phyloP scores from a whole-genome alignment of 2,329 filamentous ascomycete genomes.

The Paracorniculantispora psalliotae region DNA sequence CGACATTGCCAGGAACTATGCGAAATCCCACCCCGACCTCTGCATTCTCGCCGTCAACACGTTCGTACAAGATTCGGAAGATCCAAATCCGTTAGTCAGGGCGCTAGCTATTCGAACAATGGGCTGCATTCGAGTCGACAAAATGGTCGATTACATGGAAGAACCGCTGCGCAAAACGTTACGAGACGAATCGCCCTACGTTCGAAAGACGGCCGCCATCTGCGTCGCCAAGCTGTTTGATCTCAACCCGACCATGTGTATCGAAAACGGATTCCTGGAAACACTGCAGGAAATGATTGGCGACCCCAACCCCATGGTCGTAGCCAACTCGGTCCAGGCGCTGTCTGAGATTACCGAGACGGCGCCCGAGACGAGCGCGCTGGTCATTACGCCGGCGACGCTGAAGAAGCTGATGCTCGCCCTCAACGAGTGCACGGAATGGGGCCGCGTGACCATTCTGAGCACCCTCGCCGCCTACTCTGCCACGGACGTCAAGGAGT shows the following conservation, averaged over 20 bases:
- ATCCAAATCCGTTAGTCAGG: slow-evolving; percentile 92
- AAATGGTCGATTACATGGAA: slow-evolving; percentile 99
- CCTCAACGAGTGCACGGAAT: slow-evolving; percentile 96
- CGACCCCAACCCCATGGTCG: slow-evolving; percentile 98
- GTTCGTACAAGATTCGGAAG: slow-evolving; percentile 98
- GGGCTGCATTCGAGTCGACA: slow-evolving; percentile 97
- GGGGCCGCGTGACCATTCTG: slow-evolving; percentile 92
- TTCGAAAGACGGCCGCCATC: slow-evolving; percentile 95
- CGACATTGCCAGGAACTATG: slow-evolving; percentile 73
- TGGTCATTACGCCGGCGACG: slow-evolving; percentile 74
- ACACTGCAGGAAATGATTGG: slow-evolving; percentile 92
- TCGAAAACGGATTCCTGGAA: slow-evolving; percentile 95
- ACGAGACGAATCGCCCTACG: slow-evolving; percentile 95
- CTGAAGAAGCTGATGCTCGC: slow-evolving; percentile 96
- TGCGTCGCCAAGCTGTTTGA: slow-evolving; percentile 98
- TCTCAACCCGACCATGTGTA: slow-evolving; percentile 82
- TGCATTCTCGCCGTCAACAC: slow-evolving; percentile 99
- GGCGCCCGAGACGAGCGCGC: slow-evolving; percentile 81
- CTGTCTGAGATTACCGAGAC: slow-evolving; percentile 87
- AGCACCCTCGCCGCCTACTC: slow-evolving; percentile 85
- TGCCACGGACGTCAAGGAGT: slow-evolving; percentile 84
- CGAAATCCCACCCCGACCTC: slow-evolving; percentile 96
- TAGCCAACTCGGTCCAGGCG: slow-evolving; percentile 93
- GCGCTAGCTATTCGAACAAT: slow-evolving; percentile 95
- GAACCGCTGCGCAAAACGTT: slow-evolving; percentile 94